Evolutionary conservation across 371 early-diverging fungal genomes (phyloP), one percentile per base, ranked within the genome.

Genomic region (Massospora cicadina): DNA sequence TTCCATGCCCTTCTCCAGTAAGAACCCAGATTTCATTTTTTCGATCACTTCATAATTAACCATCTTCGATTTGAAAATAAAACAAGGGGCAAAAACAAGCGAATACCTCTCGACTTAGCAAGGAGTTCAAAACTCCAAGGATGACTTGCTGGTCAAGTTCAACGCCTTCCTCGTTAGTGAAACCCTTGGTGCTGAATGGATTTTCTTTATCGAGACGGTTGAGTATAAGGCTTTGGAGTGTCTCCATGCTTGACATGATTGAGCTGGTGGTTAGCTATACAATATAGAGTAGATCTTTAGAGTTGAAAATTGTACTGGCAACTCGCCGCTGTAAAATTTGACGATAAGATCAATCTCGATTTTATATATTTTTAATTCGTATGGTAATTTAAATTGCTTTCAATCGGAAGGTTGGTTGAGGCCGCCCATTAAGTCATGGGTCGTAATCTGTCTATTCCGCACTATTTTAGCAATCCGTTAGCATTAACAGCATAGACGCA

Each of bases 1-100:
- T 88, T n/a, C n/a, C 87, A 55, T 77, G 68, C 57, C 95, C 98
- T 76, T 97, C 96, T 30, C 77, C 79, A 21, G 92, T 91, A 69
- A 95, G 74, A 57, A 75, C 74, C 86, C 89, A 92, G 30, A 76
- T 70, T 72, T 94, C 91, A 65, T 71, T 71, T n/a, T n/a, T 29
- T 89, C 89, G 53, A 94, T 80, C n/a, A 90, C 71, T 65, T 79
- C 76, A 73, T 88, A 94, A 21, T 77, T 71, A 64, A 94, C 77
- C 85, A 95, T 93, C 90, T 89, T 72, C n/a, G 33, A 71, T 17
- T 28, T 1, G 65, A 7, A 60, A 25, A 54, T 58, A 55, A 54
- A 24, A 31, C 27, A 32, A 23, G 2, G 43, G 28, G 57, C 33
- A 13, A 33, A 31, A 55, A 1, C 17, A 21, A 56, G 65, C 5